These are phyloP conservation scores for Rutstroemia sp. DNA, from an alignment of 2,329 filamentous ascomycete species.

Conservation along the genomic window DNA sequence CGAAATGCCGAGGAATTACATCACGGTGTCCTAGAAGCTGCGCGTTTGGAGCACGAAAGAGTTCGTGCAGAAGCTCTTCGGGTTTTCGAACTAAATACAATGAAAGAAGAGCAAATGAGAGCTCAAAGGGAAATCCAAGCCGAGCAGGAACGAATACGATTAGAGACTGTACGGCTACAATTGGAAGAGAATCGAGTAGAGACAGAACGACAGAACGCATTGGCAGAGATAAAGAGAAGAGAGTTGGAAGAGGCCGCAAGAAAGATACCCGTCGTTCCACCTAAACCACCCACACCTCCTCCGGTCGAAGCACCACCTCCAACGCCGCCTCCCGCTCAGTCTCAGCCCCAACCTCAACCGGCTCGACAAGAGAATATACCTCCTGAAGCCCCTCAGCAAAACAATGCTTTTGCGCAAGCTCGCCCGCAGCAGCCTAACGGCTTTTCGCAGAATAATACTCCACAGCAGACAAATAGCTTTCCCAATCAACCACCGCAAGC, in stretches of 20 bases:
- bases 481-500: not conserved
- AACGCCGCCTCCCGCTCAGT: not conserved
- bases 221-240: conserved; percentile 44
- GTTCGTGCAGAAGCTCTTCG: conserved; percentile 47
- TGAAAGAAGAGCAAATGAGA: conserved; percentile 34
- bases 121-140: conserved; percentile 7
- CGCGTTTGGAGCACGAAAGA: conserved; percentile 58
- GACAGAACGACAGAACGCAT: conserved; percentile 38
- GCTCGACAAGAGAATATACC: not conserved
- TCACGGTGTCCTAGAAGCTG: conserved; percentile 54
- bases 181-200: conserved; percentile 22
- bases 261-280: conserved; percentile 23
- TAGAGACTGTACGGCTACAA: not conserved
- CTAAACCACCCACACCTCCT: conserved; percentile 18
- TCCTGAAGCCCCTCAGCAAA: not conserved
- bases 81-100: conserved; percentile 41
- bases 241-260: conserved; percentile 33
- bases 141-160: not conserved
- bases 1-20: conserved; percentile 21
- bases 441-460: not conserved
- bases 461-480: not conserved
- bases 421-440: not conserved
- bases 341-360: not conserved
- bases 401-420: not conserved
- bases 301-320: conserved; percentile 1